Conservation (phyloP, 768 basidiomycete species). For the Vishniacozyma victoriae region DNA sequence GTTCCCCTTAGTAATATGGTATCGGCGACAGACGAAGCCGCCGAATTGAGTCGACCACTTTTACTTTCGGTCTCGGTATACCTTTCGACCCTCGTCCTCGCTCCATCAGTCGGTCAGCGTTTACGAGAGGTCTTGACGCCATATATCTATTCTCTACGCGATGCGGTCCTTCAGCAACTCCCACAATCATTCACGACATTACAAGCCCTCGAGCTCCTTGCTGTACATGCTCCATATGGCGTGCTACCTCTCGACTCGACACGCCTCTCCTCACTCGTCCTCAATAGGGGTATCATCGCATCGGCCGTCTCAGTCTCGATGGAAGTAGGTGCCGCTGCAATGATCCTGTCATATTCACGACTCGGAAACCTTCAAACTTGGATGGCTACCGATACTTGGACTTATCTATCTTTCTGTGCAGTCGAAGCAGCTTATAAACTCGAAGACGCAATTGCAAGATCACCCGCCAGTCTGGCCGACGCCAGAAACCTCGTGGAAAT, state of each 20-base stretch:
- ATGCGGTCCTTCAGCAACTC: constrained; percentile 14
- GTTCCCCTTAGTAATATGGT: constrained; percentile 15
- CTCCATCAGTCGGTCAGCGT: constrained; percentile 1
- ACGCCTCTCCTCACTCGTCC: constrained; percentile 13
- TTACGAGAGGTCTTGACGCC: constrained; percentile 10
- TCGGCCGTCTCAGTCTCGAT: constrained; percentile 1
- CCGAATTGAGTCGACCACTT: constrained; percentile 3
- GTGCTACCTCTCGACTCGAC: constrained; percentile 16
- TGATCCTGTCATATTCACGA: constrained; percentile 5
- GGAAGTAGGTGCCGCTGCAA: constrained; percentile 4
- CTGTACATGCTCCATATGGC: constrained; percentile 28
- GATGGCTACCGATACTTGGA: constrained; percentile 18
- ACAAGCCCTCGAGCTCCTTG: constrained; percentile 26
- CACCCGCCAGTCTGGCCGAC: constrained; percentile 10
- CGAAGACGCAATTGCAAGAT: constrained; percentile 15
- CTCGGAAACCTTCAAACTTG: constrained; percentile 4
- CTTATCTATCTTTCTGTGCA: constrained; percentile 9
- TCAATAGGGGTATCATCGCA: constrained; percentile 24
- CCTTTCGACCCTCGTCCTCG: constrained; percentile 23
- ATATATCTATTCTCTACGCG: constrained; percentile 14
- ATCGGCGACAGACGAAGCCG: too few species aligned
- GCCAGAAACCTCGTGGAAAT: constrained; percentile 9
- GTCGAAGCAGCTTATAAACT: constrained; percentile 17
- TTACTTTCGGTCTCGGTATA: constrained; percentile 21
- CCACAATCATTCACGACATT: constrained; percentile 10